Evolutionary conservation across 139 green algal species (phyloP), one percentile per base, ranked within the genome.

Genomic region (Mesotaenium endlicherianum): DNA sequence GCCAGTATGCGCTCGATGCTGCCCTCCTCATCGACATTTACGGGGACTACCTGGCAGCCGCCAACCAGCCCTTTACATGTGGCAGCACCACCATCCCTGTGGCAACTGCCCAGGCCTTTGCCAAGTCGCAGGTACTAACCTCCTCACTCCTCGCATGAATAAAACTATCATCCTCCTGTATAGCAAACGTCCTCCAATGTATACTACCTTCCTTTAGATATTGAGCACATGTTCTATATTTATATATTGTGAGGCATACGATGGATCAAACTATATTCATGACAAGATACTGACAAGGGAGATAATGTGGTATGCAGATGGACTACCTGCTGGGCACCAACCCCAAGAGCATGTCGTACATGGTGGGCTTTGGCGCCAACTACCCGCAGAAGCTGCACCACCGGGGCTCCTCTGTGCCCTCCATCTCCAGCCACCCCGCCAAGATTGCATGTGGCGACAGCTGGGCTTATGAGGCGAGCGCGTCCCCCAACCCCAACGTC

Each of bases 281-380:
- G 20, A 20, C 26, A 34, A 34, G 26, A 20, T 64, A 64, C 26
- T 64, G 20, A 34, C 26, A 26, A 26, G 26, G 26, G 20, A 34
- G 20, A 34, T 20, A 64, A 34, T 64, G 20, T 64, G 20, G 53
- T 64, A 20, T 64, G 59, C 80, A 86, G 80, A 70, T 80, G 34
- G n/a, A 84, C 39, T 86, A 86, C 80, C 2, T 86, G 26, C 80
- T 86, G 31, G 80, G 80, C 44, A 42, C 42, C 4, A 86, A 86
- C 49, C 44, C 80, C 2, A n/a, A 17, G 20, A 31, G 74, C 17
- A 49, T 77, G 53, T 82, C 58, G 43, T 87, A 85, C 75, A 87
- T 87, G 71, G 81, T 87, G 5, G 81, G 81, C 2, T 87, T 80
- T 39, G 74, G 81, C 60, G 34, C 20, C 53, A 86, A 83, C 49